These are phyloP conservation scores for Erigeron canadensis DNA, from an alignment of 129 eudicot species.

Conservation along the genomic window DNA sequence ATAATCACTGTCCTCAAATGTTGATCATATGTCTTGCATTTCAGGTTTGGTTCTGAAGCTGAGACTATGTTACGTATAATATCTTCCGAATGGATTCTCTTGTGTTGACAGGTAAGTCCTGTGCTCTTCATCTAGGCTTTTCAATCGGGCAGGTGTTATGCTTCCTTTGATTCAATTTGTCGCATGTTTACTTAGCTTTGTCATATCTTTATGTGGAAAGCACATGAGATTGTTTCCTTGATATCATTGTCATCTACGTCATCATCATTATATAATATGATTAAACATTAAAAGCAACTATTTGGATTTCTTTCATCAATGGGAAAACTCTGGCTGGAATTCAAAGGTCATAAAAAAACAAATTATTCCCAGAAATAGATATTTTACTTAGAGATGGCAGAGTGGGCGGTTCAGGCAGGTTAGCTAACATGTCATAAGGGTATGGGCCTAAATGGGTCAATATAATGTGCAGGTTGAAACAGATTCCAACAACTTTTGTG, in stretches of 20 bases:
- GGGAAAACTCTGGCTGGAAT: background rate
- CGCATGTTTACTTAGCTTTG: slow-evolving; percentile 3
- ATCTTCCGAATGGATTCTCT: slow-evolving; percentile 11
- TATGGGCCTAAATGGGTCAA: background rate
- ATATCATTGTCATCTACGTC: slow-evolving; percentile 4
- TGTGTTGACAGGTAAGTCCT: slow-evolving; percentile 20
- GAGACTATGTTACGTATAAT: slow-evolving; percentile 10
- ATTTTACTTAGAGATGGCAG: background rate
- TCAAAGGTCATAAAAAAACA: background rate
- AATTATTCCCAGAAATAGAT: background rate
- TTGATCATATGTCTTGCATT: slow-evolving; percentile 13
- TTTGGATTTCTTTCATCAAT: background rate
- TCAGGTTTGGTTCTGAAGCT: slow-evolving; percentile 25
- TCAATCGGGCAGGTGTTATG: background rate
- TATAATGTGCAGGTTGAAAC: background rate
- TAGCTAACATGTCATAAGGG: background rate
- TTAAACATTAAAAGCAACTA: background rate
- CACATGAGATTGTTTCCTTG: slow-evolving; percentile 1
- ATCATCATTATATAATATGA: slow-evolving; percentile 14
- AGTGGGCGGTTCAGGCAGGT: background rate
- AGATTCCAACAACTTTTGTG: background rate
- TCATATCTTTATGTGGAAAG: background rate
- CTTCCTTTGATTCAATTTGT: slow-evolving; percentile 4
- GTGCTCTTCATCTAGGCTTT: slow-evolving; percentile 7
- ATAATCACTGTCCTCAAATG: background rate